phyloP scores from a whole-genome alignment of 495 filamentous ascomycete genomes.

The Penicillium crystallinum region DNA sequence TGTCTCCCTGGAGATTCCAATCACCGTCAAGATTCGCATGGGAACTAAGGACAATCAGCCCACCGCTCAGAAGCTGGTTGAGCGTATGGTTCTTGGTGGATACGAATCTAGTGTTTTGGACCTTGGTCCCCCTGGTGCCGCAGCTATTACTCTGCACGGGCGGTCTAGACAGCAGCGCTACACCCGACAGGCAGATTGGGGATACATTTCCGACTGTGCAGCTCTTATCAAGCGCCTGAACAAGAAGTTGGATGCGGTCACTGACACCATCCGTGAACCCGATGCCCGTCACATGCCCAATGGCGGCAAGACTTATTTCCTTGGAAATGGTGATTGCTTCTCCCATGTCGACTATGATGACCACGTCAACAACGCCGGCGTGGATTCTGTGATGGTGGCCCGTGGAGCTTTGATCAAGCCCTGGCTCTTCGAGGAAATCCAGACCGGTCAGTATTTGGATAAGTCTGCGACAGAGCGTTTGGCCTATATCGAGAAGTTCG shows the following conservation, averaged over 20 bases:
- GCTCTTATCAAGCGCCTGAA: conserved; percentile 76
- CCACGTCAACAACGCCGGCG: conserved; percentile 68
- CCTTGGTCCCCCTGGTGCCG: conserved; percentile 71
- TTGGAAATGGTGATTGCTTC: conserved; percentile 95
- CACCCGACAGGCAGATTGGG: conserved; percentile 83
- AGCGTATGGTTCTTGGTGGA: conserved; percentile 76
- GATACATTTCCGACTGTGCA: conserved; percentile 85
- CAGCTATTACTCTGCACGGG: conserved; percentile 91
- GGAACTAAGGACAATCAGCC: conserved; percentile 76
- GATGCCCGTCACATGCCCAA: conserved; percentile 62
- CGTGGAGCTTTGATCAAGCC: conserved; percentile 92
- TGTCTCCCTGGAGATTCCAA: conserved; percentile 79
- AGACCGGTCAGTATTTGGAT: conserved; percentile 85
- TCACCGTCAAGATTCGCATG: conserved; percentile 91
- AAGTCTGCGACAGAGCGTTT: conserved; percentile 86
- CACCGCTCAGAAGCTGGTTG: conserved; percentile 72
- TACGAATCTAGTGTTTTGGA: conserved; percentile 54
- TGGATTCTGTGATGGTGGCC: conserved; percentile 87
- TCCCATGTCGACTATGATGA: conserved; percentile 83
- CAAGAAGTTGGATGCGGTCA: conserved; percentile 51
- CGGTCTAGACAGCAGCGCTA: conserved; percentile 92
- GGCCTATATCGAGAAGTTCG: conserved; percentile 80
- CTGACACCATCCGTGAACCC: conserved; percentile 71
- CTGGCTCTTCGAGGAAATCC: conserved; percentile 97
- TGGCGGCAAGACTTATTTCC: conserved; percentile 69